These are phyloP conservation scores for Teratosphaeria gauchensis DNA, from an alignment of 2,329 filamentous ascomycete genomes.

Conservation along the genomic window DNA sequence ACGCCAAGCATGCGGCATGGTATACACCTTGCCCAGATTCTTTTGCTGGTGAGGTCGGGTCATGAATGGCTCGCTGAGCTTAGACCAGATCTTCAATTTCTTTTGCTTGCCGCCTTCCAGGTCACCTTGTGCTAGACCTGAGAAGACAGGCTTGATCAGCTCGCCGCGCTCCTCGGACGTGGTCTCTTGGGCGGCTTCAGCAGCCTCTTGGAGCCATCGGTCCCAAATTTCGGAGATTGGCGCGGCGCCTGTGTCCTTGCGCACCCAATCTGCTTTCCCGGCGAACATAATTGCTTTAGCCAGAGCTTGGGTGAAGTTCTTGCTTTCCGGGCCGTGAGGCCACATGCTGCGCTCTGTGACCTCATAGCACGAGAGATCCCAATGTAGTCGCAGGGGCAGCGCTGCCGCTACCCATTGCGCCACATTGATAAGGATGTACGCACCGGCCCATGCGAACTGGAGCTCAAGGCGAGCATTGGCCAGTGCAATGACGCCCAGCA, in stretches of 20 bases:
- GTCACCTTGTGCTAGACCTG: background rate
- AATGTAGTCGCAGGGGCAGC: constrained; percentile 36
- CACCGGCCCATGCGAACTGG: constrained; percentile 41
- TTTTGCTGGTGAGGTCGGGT: background rate
- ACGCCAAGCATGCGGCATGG: background rate
- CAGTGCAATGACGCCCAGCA: constrained; percentile 43
- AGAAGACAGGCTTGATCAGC: background rate
- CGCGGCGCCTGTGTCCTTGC: constrained; percentile 9
- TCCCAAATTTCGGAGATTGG: constrained; percentile 16
- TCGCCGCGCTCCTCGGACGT: background rate
- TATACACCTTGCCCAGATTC: background rate
- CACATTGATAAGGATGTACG: constrained; percentile 41
- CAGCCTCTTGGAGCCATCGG: constrained; percentile 16
- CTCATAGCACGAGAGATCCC: constrained; percentile 38
- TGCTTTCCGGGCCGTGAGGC: constrained; percentile 20
- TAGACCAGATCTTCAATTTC: background rate
- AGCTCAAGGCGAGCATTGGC: constrained; percentile 39
- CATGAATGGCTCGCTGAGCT: background rate
- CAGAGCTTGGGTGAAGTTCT: constrained; percentile 38
- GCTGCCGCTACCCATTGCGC: constrained; percentile 44
- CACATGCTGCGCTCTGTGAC: constrained; percentile 30
- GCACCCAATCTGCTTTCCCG: constrained; percentile 35
- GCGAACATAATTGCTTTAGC: constrained; percentile 41
- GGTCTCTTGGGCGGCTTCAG: constrained; percentile 4
- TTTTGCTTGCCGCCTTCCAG: background rate